Evolutionary conservation across 164 flowering plant genomes (phyloP).

Genomic region (Cinnamomum chago): DNA sequence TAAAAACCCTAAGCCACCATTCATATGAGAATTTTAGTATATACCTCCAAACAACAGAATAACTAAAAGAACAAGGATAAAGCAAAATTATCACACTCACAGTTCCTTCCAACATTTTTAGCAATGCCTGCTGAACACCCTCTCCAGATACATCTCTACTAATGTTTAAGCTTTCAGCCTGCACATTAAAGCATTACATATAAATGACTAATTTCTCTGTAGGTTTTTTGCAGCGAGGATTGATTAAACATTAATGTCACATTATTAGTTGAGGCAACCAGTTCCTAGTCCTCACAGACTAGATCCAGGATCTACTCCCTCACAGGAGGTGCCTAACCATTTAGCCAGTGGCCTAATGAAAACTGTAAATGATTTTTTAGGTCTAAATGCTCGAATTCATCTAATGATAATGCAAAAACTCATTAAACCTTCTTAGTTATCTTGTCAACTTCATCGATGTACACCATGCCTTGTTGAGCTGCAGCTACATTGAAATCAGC

Average conservation of each 20-base stretch:
- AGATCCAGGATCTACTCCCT: too few relatives aligned
- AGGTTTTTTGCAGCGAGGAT: too few relatives aligned
- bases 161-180: conserved; percentile 89
- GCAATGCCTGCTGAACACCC: conserved; percentile 95
- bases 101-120: conserved; percentile 99
- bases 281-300: too few relatives aligned
- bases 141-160: conserved; percentile 99
- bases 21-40: not conserved
- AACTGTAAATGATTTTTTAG: not conserved
- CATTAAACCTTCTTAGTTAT: conserved; percentile 85
- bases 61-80: not conserved
- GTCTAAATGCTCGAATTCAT: not conserved
- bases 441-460: conserved; percentile 99
- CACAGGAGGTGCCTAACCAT: too few relatives aligned
- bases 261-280: too few relatives aligned
- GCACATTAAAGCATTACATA: conserved; percentile 15
- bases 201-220: too few relatives aligned
- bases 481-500: conserved; percentile 97
- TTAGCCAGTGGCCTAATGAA: too few relatives aligned
- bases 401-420: not conserved
- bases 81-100: conserved; percentile 44
- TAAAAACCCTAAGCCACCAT: not conserved
- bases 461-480: conserved; percentile 98
- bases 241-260: too few relatives aligned
- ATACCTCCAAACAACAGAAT: not conserved